Percentiles rank a stretch among this genome's conserved stretches.
phyloP scores from a whole-genome alignment of 768 basidiomycete species.

The Boletus insuetus region DNA sequence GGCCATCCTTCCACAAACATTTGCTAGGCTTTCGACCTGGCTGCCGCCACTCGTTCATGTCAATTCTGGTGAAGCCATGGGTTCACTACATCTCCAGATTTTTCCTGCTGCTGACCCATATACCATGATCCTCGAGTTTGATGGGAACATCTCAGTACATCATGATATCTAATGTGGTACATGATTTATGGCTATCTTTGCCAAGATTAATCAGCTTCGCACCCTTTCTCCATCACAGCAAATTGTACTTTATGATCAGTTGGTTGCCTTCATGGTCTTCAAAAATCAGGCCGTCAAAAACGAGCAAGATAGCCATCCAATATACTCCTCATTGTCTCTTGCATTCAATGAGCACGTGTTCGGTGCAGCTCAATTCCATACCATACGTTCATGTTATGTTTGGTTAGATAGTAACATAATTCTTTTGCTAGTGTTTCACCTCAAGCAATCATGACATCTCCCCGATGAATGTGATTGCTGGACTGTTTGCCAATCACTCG shows the following conservation, averaged over 20 bases:
- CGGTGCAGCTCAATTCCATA: neutral
- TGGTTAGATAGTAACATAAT: neutral
- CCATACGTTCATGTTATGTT: neutral
- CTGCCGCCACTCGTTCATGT: neutral
- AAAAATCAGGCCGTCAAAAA: neutral
- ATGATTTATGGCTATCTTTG: neutral
- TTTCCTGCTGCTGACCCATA: neutral
- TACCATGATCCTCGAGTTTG: neutral
- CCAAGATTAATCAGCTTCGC: neutral
- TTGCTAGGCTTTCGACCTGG: neutral
- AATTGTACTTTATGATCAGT: neutral
- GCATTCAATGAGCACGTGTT: neutral
- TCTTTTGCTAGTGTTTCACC: neutral
- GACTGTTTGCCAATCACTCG: neutral
- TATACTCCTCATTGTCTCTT: neutral
- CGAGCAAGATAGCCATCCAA: neutral
- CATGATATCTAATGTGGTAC: neutral
- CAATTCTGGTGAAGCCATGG: neutral
- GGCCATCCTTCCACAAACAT: neutral
- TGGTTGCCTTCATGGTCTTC: neutral
- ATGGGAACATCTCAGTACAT: neutral
- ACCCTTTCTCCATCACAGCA: neutral
- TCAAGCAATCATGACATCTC: neutral
- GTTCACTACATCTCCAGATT: neutral
- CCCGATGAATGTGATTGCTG: neutral